Percentiles rank a stretch among this genome's conserved stretches.
Conservation (phyloP, 2,329 filamentous ascomycete species). For the Lecanosticta acicola region DNA sequence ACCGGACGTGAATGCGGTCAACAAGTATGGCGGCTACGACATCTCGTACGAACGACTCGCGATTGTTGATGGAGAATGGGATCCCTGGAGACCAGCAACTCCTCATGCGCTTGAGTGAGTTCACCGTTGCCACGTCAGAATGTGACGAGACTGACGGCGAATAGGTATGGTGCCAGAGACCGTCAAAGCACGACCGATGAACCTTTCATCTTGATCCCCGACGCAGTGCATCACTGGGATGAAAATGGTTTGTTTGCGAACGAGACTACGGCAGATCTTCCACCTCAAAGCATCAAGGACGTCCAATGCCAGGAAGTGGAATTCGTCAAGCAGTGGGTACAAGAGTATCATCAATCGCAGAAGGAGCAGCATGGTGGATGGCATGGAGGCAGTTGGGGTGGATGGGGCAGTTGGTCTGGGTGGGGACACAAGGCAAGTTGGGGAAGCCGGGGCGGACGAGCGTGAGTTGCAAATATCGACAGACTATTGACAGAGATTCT, state of each 20-base stretch:
- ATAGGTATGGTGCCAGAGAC: conserved; percentile 40
- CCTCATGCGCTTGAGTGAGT: conserved; percentile 56
- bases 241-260: conserved; percentile 50
- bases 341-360: conserved; percentile 48
- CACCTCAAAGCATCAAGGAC: conserved; percentile 54
- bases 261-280: conserved; percentile 54
- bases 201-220: conserved; percentile 67
- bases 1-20: conserved; percentile 61
- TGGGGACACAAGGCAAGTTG: no score
- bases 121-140: not conserved
- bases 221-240: conserved; percentile 68
- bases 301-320: conserved; percentile 54
- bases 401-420: not conserved
- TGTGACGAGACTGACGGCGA: conserved; percentile 1
- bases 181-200: conserved; percentile 57
- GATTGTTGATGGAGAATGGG: conserved; percentile 68
- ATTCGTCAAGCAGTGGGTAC: conserved; percentile 64
- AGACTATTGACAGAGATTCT: no score
- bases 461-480: no score
- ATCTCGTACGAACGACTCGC: conserved; percentile 72
- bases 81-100: conserved; percentile 73
- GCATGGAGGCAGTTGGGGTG: not conserved
- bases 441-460: no score
- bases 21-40: conserved; percentile 66
- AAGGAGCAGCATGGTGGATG: not conserved